Base-by-base conservation (phyloP, 768 basidiomycete species). In the Podaxis pistillaris region DNA sequence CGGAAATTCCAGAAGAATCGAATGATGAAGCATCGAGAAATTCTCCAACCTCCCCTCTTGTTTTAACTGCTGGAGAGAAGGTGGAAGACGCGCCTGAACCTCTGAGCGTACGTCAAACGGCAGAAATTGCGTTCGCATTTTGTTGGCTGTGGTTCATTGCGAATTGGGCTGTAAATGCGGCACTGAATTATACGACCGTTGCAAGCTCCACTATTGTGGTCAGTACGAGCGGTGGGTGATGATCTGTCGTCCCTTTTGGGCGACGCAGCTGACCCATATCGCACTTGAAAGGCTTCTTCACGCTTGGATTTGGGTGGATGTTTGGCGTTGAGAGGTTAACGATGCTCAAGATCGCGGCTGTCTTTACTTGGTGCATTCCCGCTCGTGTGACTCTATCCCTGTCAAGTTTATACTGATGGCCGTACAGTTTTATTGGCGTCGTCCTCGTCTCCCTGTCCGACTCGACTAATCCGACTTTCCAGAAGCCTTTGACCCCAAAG, bases 71-170 rank as follows among this genome's bases (percentile, higher is more conserved):
- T 56, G 54, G 55, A 71, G 58, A 69, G 66, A 38, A 49, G 60
- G 50, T 38, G 57, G 46, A 55, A 13, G 64, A 66, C 12, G 7
- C 46, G 63, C 19, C 68, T 7, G 59, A 67, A 30, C 73, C 72
- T 52, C 58, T 76, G 38, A 74, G 62, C 38, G 65, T 69, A n/a
- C 70, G 70, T 46, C 88, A 97, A 75, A 98, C 97, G 0, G 87
- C 88, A 7, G 73, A 82, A 44, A 80, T 99, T 13, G 93, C 96
- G 3, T 77, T 85, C 4, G 73, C 81, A 56, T 98, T 98, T 74
- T 94, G 90, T 72, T 81, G 92, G 63, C 78, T 96, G 37, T 99
- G 96, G 93, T 97, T 99, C 70, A 79, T 87, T 44, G 96, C 96
- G 15, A 98, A 98, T 70, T 98, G 95, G 93, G 74, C 87, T 12